Percentiles rank a stretch among this genome's conserved stretches.
These are phyloP conservation scores for Aspergillus uvarum DNA, from an alignment of 2,329 filamentous ascomycete species.

Conservation along the genomic window DNA sequence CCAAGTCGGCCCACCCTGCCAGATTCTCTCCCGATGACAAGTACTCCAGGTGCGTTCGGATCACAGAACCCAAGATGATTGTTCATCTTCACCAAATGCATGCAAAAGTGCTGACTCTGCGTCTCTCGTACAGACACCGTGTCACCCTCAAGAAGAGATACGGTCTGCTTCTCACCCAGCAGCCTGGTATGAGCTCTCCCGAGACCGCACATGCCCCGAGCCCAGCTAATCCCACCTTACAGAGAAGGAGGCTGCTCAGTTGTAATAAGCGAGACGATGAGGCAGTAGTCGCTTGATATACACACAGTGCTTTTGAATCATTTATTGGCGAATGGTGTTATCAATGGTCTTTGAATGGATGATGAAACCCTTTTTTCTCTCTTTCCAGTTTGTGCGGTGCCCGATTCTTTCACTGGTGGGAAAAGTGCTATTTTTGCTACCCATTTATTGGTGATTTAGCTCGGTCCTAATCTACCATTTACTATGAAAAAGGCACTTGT, in stretches of 20 bases:
- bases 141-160: constrained; percentile 95
- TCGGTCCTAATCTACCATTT: constrained; percentile 4
- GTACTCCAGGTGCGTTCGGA: constrained; percentile 68
- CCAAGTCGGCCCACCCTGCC: constrained; percentile 93
- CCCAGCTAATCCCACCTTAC: background rate
- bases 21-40: constrained; percentile 98
- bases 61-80: background rate
- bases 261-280: constrained; percentile 25
- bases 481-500: background rate
- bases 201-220: background rate
- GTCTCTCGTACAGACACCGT: constrained; percentile 63
- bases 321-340: constrained; percentile 43
- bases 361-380: constrained; percentile 23
- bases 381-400: constrained; percentile 12
- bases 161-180: constrained; percentile 81
- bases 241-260: constrained; percentile 34
- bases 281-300: constrained; percentile 22
- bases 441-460: background rate
- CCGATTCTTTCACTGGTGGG: background rate
- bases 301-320: constrained; percentile 28
- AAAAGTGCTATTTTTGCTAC: background rate
- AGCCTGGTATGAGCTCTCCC: constrained; percentile 48
- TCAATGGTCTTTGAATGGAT: constrained; percentile 30
- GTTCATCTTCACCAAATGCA: background rate
- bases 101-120: background rate